Percentiles rank a stretch among this genome's conserved stretches.
These are phyloP conservation scores for Blastocrithidia nonstop DNA, from an alignment of 208 protist species.

Conservation along the genomic window DNA sequence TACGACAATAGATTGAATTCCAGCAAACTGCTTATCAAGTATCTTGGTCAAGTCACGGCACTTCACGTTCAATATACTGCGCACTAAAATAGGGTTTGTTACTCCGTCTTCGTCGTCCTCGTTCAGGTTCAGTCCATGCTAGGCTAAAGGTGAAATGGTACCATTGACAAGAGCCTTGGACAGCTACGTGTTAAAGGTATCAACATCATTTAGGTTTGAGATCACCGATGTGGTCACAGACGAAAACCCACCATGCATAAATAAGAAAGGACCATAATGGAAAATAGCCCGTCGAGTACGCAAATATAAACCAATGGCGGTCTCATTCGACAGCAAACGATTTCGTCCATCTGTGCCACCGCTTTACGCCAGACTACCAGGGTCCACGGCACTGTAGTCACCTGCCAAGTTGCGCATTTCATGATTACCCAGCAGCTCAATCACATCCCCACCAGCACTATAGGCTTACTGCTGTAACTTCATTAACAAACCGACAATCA, in stretches of 20 bases:
- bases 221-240: constrained; percentile 49
- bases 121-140: constrained; percentile 30
- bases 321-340: constrained; percentile 46
- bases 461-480: constrained; percentile 46
- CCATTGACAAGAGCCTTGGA: constrained; percentile 40
- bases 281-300: constrained; percentile 61
- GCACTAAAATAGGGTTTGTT: constrained; percentile 72
- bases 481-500: constrained; percentile 71
- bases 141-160: constrained; percentile 42
- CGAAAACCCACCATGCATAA: constrained; percentile 87
- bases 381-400: constrained; percentile 61
- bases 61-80: constrained; percentile 67
- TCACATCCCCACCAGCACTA: constrained; percentile 53
- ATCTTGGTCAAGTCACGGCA: constrained; percentile 49
- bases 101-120: constrained; percentile 58
- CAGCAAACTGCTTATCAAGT: constrained; percentile 53
- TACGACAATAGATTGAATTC: constrained; percentile 74
- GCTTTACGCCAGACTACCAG: constrained; percentile 18
- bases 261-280: constrained; percentile 71
- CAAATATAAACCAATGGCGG: constrained; percentile 51
- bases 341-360: constrained; percentile 45
- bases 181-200: constrained; percentile 64
- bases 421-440: constrained; percentile 84
- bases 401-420: constrained; percentile 82
- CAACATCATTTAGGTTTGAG: constrained; percentile 47